Conservation (phyloP, 352 stramenopile genomes). For the Pythium biforme region DNA sequence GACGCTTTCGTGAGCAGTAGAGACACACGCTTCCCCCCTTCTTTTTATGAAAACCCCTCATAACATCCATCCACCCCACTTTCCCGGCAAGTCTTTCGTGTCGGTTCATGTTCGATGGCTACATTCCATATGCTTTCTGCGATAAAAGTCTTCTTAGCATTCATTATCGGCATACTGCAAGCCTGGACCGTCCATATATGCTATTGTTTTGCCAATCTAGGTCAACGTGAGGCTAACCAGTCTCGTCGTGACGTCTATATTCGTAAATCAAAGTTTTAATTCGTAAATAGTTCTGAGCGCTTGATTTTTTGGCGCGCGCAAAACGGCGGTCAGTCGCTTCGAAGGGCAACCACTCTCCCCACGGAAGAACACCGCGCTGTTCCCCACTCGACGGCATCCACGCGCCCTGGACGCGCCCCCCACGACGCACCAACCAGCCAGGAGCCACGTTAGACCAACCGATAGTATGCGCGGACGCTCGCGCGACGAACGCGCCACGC, state of each 20-base stretch:
- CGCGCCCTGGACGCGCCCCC: not conserved
- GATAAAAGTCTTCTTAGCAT: too few species aligned
- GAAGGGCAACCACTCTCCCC: slow-evolving; percentile 7
- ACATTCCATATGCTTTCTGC: too few species aligned
- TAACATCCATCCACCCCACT: not conserved
- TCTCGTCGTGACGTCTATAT: too few species aligned
- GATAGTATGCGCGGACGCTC: slow-evolving; percentile 9
- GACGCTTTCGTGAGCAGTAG: slow-evolving; percentile 19
- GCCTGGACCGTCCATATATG: too few species aligned
- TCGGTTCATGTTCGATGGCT: not conserved
- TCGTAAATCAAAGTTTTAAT: slow-evolving; percentile 1
- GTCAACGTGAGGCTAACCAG: too few species aligned
- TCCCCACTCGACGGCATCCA: not conserved
- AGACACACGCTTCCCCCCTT: not conserved
- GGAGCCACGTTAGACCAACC: too few species aligned
- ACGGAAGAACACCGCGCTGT: not conserved
- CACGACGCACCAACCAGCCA: not conserved
- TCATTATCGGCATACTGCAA: too few species aligned
- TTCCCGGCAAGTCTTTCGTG: too few species aligned
- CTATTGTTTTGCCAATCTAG: not conserved
- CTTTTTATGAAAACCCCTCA: too few species aligned
- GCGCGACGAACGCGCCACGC: slow-evolving; percentile 14
- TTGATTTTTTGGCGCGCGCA: slow-evolving; percentile 18
- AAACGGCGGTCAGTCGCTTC: slow-evolving; percentile 10
- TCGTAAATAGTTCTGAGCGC: not conserved